Evolutionary conservation across 139 green algal genomes (phyloP).

Genomic region (Klebsormidium nitens): DNA sequence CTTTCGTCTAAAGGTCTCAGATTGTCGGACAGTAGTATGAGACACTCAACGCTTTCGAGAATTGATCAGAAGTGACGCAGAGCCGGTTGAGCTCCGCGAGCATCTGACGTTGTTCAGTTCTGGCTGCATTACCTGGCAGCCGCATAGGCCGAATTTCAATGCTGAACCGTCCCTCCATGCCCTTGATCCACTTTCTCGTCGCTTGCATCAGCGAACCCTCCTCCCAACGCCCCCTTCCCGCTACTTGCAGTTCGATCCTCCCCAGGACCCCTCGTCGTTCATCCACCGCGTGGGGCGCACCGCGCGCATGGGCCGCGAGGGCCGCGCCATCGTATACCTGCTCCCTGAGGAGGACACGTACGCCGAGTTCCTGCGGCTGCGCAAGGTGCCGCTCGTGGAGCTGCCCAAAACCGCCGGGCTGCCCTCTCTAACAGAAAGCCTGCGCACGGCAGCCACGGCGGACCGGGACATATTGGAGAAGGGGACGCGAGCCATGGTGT

Average conservation of each 20-base stretch:
- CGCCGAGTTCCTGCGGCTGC: conserved; percentile 77
- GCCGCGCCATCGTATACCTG: conserved; percentile 69
- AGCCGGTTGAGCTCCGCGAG: no score
- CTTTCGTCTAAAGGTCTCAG: no score
- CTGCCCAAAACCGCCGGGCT: no score
- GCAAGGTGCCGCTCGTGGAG: conserved; percentile 54
- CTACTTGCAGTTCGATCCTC: conserved; percentile 61
- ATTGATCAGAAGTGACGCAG: no score
- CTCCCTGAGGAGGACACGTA: conserved; percentile 71
- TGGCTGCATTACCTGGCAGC: no score
- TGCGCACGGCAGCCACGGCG: conserved; percentile 38
- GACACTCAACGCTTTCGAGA: no score
- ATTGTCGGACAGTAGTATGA: no score
- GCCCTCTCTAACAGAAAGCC: not conserved
- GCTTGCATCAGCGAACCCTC: no score
- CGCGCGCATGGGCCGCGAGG: conserved; percentile 79
- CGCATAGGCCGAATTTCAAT: not conserved
- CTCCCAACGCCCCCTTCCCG: no score
- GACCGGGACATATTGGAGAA: conserved; percentile 92
- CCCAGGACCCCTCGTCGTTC: conserved; percentile 81
- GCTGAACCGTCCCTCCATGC: no score
- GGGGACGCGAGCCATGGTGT: conserved; percentile 82
- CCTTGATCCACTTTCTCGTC: not conserved
- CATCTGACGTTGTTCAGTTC: no score
- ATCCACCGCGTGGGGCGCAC: conserved; percentile 81